Percentiles rank a stretch among this genome's conserved stretches.
These are phyloP conservation scores for Claviceps sp. DNA, from an alignment of 2,329 filamentous ascomycete species.

Conservation along the genomic window DNA sequence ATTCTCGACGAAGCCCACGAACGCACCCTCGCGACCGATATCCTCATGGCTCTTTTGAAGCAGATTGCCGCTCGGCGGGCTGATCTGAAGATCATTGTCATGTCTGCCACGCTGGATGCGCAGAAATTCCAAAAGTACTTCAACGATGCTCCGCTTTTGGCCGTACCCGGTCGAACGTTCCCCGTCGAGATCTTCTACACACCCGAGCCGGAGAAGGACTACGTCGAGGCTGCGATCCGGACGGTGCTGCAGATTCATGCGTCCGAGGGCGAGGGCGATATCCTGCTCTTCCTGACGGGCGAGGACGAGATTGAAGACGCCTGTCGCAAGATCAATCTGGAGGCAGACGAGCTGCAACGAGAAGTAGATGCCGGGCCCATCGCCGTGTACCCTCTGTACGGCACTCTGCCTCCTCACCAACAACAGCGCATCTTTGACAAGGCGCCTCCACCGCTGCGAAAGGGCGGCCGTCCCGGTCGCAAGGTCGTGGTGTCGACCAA, in stretches of 20 bases:
- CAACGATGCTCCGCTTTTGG: constrained; percentile 81
- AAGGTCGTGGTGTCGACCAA: constrained; percentile 94
- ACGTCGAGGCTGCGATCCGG: constrained; percentile 86
- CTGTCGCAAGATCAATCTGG: constrained; percentile 77
- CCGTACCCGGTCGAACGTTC: constrained; percentile 87
- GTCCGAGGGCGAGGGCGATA: constrained; percentile 81
- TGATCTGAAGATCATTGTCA: constrained; percentile 96
- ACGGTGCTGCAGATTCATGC: constrained; percentile 96
- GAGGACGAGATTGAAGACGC: constrained; percentile 98
- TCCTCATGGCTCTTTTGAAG: constrained; percentile 92
- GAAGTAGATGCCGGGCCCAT: constrained; percentile 87
- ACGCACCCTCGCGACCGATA: constrained; percentile 90
- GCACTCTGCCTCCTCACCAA: constrained; percentile 79
- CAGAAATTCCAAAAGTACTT: constrained; percentile 98
- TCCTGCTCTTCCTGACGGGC: constrained; percentile 88
- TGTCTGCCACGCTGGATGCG: constrained; percentile 94
- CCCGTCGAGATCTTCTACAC: constrained; percentile 99
- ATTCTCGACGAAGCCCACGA: constrained; percentile 99
- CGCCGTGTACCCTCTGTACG: constrained; percentile 86
- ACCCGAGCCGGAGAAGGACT: constrained; percentile 87
- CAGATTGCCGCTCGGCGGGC: constrained; percentile 69
- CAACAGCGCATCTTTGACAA: constrained; percentile 94
- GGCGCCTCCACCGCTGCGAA: constrained; percentile 57
- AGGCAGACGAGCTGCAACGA: constrained; percentile 80
- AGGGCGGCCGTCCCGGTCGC: constrained; percentile 74